Conservation (phyloP, 2,329 filamentous ascomycete genomes). For the Sclerotinia subarctica region DNA sequence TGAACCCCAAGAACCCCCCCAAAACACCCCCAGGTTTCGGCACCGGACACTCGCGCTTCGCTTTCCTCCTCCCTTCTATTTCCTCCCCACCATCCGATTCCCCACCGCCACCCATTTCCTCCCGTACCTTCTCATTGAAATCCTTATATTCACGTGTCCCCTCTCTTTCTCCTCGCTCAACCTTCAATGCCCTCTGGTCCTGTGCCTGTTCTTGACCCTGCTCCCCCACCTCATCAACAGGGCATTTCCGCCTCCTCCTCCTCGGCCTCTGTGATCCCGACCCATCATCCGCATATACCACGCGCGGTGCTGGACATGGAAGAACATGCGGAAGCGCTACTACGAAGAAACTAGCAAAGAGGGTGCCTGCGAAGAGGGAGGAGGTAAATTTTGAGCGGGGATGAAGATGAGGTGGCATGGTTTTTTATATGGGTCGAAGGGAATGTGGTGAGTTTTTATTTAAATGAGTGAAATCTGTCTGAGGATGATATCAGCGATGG, state of each 20-base stretch:
- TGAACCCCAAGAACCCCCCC: constrained; percentile 59
- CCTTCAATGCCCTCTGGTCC: constrained; percentile 31
- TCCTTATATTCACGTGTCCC: constrained; percentile 2
- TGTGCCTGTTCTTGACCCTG: constrained; percentile 22
- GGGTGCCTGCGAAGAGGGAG: constrained; percentile 90
- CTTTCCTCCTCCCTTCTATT: background rate
- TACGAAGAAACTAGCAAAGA: constrained; percentile 85
- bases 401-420: constrained; percentile 83
- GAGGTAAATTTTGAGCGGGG: constrained; percentile 91
- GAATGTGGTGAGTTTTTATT: constrained; percentile 23
- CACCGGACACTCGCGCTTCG: constrained; percentile 78
- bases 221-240: constrained; percentile 23
- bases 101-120: constrained; percentile 39
- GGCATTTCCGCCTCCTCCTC: constrained; percentile 46
- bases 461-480: constrained; percentile 9
- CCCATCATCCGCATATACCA: constrained; percentile 64
- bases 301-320: constrained; percentile 81
- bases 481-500: background rate
- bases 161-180: background rate
- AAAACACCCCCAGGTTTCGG: constrained; percentile 83
- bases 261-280: constrained; percentile 38
- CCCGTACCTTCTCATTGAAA: constrained; percentile 30
- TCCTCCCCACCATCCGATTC: constrained; percentile 4
- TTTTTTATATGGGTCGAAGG: constrained; percentile 21
- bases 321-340: constrained; percentile 87